phyloP scores from a whole-genome alignment of 768 basidiomycete genomes.

The Leccinum longicurvipes region DNA sequence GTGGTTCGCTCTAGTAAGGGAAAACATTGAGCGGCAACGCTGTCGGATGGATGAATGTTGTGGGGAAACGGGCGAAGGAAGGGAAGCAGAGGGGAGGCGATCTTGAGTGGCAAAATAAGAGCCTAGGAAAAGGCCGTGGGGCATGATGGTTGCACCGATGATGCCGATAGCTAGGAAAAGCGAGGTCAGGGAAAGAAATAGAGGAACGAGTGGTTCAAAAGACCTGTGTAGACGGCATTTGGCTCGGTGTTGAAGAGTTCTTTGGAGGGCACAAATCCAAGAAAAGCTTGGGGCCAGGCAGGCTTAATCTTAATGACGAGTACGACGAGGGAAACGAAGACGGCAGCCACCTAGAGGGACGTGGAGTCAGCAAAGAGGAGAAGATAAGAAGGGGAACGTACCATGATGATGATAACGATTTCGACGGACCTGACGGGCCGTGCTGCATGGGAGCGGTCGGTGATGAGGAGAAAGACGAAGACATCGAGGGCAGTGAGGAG shows the following conservation, averaged over 20 bases:
- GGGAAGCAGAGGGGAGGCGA: conserved; percentile 34
- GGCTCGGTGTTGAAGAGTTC: conserved; percentile 38
- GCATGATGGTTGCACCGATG: conserved; percentile 56
- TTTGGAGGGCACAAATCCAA: conserved; percentile 36
- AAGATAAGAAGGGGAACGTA: conserved; percentile 7
- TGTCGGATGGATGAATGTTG: not conserved
- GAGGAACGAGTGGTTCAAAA: conserved; percentile 1
- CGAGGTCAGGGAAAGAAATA: conserved; percentile 17
- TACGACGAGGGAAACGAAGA: conserved; percentile 36
- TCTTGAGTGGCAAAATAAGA: conserved; percentile 9
- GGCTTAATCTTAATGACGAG: conserved; percentile 41
- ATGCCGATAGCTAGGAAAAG: conserved; percentile 35
- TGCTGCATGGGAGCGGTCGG: conserved; percentile 31
- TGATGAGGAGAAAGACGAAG: conserved; percentile 43
- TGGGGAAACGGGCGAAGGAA: conserved; percentile 7
- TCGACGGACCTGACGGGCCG: conserved; percentile 41
- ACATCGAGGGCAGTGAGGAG: conserved; percentile 49
- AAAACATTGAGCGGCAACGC: conserved; percentile 5
- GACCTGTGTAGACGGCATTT: conserved; percentile 34
- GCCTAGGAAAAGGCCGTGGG: conserved; percentile 56
- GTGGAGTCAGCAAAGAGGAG: not conserved
- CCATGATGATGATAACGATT: conserved; percentile 33
- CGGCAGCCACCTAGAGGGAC: conserved; percentile 22
- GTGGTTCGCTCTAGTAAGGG: conserved; percentile 1
- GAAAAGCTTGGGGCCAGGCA: conserved; percentile 40